Evolutionary conservation across 805 yeast genomes (phyloP), one percentile per base, ranked within the genome.

Genomic region (Lipomyces starkeyi): DNA sequence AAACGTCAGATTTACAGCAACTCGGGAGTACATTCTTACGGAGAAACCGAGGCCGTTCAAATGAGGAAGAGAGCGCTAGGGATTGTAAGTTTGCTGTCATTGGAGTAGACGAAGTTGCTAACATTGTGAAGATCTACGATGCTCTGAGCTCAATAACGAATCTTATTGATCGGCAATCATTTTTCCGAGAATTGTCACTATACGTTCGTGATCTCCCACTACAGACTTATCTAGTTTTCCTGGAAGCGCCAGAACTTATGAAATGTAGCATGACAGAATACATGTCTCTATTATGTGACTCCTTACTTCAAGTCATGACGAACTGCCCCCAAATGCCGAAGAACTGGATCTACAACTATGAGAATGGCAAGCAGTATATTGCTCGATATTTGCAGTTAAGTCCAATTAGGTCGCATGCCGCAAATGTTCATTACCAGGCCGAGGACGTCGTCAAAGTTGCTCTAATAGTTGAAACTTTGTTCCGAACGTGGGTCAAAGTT

Each of bases 401-500:
- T 7, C 64, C 67, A 35, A 60, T 20, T 4, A 37, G 37, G 13
- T 47, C 47, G 2, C 37, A 47, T 6, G 54, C n/a, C 49, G 52
- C 40, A 37, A 47, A 49, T 8, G 35, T 22, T n/a, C 52, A 49
- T 1, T 17, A n/a, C 20, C 32, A 29, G 13, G 71, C 59, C 3
- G 62, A 62, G 32, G 37, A 25, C 49, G 52, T 60, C 7, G 66
- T 64, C 4, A 61, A 61, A 20, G 34, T 65, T 7, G 62, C 66
- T 13, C 14, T 65, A 1, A 27, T 62, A 2, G 57, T 68, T 8
- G 71, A 68, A 64, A 9, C 40, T 2, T 37, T 65, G 59, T 58
- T 64, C 17, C 53, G 69, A n/a, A 20, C 49, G 20, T 68, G 71
- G 71, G 59, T 56, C n/a, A 61, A 43, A 43, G 63, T 62, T 14